Base-by-base conservation (phyloP, 371 early-diverging fungal genomes). In the Capillidium heterosporum region DNA sequence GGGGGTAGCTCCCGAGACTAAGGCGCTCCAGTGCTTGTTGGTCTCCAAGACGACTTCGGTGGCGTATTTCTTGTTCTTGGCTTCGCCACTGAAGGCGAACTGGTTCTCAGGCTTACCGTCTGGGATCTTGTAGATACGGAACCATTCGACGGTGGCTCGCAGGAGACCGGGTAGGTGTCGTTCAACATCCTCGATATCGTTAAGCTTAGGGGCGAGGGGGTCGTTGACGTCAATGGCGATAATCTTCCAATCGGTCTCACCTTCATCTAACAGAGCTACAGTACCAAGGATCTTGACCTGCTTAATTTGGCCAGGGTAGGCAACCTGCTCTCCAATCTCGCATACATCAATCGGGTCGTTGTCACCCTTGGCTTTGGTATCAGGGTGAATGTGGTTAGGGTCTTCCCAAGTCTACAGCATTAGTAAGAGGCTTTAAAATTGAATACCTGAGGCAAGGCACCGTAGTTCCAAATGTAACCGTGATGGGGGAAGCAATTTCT, bases 391-490 rank as follows among this genome's bases (percentile, higher is more conserved):
- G 60, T 70, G 71, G 57, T 75, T 81, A 41, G 99, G 98, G 67
- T 97, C 93, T 73, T 99, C 99, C 98, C 98, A 99, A 57, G 99
- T 99, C 83, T 89, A 68, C 4, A 26, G 26, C 31, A 46, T 5
- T 27, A 32, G 17, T 44, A 17, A 29, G 4, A 10, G 13, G 7
- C 4, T 26, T 21, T 19, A 21, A 31, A 47, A n/a, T 50, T 24
- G 31, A 28, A 55, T 73, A 80, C 82, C 72, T 87, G 88, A 39
- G 98, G 99, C 59, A 99, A 73, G 35, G 97, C 97, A 58, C 99
- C 99, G 67, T 99, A 99, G 80, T 99, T 99, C 98, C 98, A 99
- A 66, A 94, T 90, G 76, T 99, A 99, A 43, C 99, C 99, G 64
- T 95, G 92, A 81, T 91, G 91, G n/a, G 99, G 99, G 83, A 98